Evolutionary conservation across 2,329 filamentous ascomycete genomes (phyloP), one percentile per base, ranked within the genome.

Genomic region (Escovopsis sp.): DNA sequence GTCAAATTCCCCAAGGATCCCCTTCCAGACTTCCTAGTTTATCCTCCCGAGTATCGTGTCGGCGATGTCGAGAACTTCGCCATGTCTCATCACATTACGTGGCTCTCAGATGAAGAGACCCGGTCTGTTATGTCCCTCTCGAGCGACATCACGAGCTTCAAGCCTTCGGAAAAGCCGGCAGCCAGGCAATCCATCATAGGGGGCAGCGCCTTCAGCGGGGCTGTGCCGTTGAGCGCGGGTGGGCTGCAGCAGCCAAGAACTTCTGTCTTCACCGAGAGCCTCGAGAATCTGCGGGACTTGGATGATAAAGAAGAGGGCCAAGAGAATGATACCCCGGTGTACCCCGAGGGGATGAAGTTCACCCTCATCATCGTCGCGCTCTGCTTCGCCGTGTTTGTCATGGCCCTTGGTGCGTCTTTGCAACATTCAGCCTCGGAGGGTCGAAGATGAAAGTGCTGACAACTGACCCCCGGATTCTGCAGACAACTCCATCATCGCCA

Each of bases 401-500:
- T 65, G 57, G 62, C 63, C 2, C 54, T 65, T 4, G 62, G 62
- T 57, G 47, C 41, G 53, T 32, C 7, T 19, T 39, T 23, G 23
- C 23, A 23, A 23, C 3, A 15, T 23, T 4, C 6, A 23, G 23
- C 23, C 4, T 6, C 23, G 23, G 6, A 23, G n/a, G 10, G n/a
- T 12, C 8, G 12, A 36, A 23, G 12, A 32, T 9, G 3, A 7
- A 32, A 9, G 11, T 32, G 3, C 8, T 32, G n/a, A 23, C 23
- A 23, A 23, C 8, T 37, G 18, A 19, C 8, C 23, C 35, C 12
- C 3, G 23, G 18, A 18, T 37, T 23, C 6, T 4, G 1, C 58
- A 66, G 61, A 70, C 66, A 39, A 39, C 37, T 39, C 69, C 4
- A 71, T 72, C 42, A 61, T 71, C 15, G 66, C 65, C 4, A 70